Conservation (phyloP, 2,329 filamentous ascomycete genomes). For the Hypoxylon sp. region DNA sequence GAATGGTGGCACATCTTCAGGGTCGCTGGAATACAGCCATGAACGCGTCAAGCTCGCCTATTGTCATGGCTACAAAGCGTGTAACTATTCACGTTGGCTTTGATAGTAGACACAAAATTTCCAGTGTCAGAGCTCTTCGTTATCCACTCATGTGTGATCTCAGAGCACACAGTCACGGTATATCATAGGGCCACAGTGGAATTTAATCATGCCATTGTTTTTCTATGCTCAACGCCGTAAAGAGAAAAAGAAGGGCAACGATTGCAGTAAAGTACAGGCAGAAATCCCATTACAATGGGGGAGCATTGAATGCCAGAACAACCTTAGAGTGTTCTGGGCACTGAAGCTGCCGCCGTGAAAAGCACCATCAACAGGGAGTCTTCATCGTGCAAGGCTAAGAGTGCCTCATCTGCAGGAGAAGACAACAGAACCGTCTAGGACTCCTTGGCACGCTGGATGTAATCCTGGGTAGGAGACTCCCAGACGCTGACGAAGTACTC, state of each 20-base stretch:
- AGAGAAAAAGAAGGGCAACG: not conserved
- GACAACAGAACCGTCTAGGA: slow-evolving; percentile 4
- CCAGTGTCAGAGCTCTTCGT: not conserved
- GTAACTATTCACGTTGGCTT: too few species aligned
- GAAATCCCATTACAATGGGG: too few species aligned
- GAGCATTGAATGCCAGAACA: too few species aligned
- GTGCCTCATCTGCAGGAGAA: not conserved
- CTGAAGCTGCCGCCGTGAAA: too few species aligned
- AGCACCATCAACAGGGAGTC: too few species aligned
- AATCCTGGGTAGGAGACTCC: slow-evolving; percentile 74
- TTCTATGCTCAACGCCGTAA: too few species aligned
- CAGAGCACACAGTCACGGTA: not conserved
- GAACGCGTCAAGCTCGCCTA: too few species aligned
- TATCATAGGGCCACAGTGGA: not conserved
- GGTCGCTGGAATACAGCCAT: too few species aligned
- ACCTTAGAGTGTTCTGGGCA: too few species aligned
- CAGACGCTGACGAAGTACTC: slow-evolving; percentile 82
- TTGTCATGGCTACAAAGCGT: too few species aligned
- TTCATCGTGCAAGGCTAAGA: not conserved
- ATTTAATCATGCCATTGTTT: not conserved
- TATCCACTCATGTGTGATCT: not conserved
- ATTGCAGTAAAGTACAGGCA: not conserved
- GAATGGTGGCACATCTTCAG: too few species aligned
- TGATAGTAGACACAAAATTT: too few species aligned
- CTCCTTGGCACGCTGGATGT: slow-evolving; percentile 69